Evolutionary conservation across 1,284 basidiomycete species (phyloP).

Genomic region (Violaceomyces palustris): DNA sequence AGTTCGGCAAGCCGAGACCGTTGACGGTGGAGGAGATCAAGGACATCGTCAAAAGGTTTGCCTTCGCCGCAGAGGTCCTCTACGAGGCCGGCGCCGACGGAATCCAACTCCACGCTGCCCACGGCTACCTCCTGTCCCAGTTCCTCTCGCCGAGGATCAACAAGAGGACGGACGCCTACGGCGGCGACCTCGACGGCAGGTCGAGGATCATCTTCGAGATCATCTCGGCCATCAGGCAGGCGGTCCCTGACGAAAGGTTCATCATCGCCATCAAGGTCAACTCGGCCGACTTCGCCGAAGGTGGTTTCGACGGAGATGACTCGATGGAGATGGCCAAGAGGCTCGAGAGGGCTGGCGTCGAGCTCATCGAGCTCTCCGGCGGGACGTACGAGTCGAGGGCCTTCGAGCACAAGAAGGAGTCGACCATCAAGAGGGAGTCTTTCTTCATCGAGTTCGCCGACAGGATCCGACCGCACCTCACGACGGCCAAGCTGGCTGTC

Average conservation of each 20-base stretch:
- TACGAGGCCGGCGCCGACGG: constrained; percentile 76
- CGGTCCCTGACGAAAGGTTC: constrained; percentile 62
- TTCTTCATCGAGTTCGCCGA: constrained; percentile 55
- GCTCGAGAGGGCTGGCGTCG: constrained; percentile 55
- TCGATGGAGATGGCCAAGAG: constrained; percentile 62
- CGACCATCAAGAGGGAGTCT: constrained; percentile 56
- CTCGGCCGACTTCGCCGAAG: constrained; percentile 71
- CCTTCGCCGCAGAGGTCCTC: constrained; percentile 66
- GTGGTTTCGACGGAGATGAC: constrained; percentile 56
- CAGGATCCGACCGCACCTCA: constrained; percentile 27
- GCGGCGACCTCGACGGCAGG: constrained; percentile 52
- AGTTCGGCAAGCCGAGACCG: constrained; percentile 50
- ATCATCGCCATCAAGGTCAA: constrained; percentile 76
- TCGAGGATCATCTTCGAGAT: constrained; percentile 65
- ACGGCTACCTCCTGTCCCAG: constrained; percentile 78
- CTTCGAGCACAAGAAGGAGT: constrained; percentile 51
- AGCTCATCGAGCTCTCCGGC: constrained; percentile 81
- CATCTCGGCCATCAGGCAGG: constrained; percentile 61
- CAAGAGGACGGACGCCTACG: constrained; percentile 63
- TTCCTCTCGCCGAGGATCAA: constrained; percentile 78
- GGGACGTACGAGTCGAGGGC: constrained; percentile 78
- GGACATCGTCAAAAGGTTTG: constrained; percentile 64
- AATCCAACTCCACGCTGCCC: constrained; percentile 78
- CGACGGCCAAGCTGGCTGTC: constrained; percentile 62
- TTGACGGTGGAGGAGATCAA: constrained; percentile 65